Percentiles rank a stretch among this genome's conserved stretches.
phyloP scores from a whole-genome alignment of 2,329 filamentous ascomycete genomes.

The Leptographium radiaticola region DNA sequence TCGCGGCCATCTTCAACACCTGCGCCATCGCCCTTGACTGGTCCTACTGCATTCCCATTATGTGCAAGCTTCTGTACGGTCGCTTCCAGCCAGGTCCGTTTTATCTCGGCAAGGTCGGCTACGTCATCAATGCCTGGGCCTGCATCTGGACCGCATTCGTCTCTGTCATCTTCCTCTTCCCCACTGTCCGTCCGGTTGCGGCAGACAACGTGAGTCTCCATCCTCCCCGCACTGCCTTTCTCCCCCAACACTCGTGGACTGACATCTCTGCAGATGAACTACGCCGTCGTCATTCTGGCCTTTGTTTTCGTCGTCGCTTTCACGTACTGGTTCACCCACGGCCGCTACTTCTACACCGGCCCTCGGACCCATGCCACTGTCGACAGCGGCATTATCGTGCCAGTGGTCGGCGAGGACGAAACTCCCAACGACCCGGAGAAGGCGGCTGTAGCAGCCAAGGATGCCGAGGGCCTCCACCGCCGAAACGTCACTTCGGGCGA shows the following conservation, averaged over 20 bases:
- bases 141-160: conserved; percentile 40
- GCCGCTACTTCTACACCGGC: conserved; percentile 33
- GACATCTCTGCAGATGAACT: conserved; percentile 32
- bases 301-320: conserved; percentile 29
- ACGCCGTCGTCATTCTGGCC: conserved; percentile 35
- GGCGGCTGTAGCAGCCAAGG: background rate
- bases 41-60: conserved; percentile 43
- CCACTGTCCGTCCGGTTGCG: conserved; percentile 31
- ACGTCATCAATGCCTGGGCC: conserved; percentile 32
- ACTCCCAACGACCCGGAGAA: conserved; percentile 4
- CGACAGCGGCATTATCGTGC: conserved; percentile 14
- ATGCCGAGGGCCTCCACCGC: conserved; percentile 7
- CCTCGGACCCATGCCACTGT: conserved; percentile 21
- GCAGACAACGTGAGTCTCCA: conserved; percentile 25
- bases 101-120: conserved; percentile 30
- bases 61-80: conserved; percentile 35
- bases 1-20: conserved; percentile 39
- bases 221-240: background rate
- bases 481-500: background rate
- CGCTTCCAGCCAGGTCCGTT: conserved; percentile 38
- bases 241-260: no score
- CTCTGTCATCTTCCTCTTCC: conserved; percentile 39
- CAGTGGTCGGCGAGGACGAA: conserved; percentile 6
- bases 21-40: conserved; percentile 41
- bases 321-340: conserved; percentile 31